phyloP scores from a whole-genome alignment of 164 flowering plant species.

The Berberis vulgaris region DNA sequence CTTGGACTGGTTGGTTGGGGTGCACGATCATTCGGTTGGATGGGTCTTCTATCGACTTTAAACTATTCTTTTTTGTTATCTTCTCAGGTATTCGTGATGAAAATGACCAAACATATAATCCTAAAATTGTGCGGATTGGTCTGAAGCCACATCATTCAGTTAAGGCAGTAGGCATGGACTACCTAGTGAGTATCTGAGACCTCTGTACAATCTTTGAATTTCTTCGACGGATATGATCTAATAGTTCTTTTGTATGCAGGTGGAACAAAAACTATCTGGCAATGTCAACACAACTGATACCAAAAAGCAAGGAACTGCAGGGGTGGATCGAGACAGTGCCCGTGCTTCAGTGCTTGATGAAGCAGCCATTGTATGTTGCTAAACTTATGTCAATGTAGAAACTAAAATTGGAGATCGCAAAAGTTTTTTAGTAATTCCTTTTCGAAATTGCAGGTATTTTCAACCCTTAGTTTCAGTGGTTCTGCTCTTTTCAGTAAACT shows the following conservation, averaged over 20 bases:
- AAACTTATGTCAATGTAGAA: conserved; percentile 3
- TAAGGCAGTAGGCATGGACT: conserved; percentile 82
- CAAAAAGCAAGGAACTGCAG: conserved; percentile 46
- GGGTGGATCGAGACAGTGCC: conserved; percentile 56
- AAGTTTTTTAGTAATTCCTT: neutral
- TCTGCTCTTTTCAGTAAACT: conserved; percentile 60
- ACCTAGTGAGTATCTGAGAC: conserved; percentile 51
- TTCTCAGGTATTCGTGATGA: conserved; percentile 86
- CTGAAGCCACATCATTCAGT: conserved; percentile 92
- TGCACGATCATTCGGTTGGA: too few relatives aligned
- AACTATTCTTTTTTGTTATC: neutral
- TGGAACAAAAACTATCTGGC: conserved; percentile 60
- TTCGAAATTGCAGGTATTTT: conserved; percentile 59
- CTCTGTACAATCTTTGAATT: neutral
- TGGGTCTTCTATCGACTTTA: too few relatives aligned
- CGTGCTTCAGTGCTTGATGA: conserved; percentile 82
- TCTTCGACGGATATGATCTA: conserved; percentile 1
- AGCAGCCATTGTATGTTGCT: conserved; percentile 74
- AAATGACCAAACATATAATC: conserved; percentile 62
- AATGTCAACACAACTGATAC: conserved; percentile 37
- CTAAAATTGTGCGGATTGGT: conserved; percentile 99
- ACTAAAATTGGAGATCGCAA: neutral
- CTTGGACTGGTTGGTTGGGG: neutral
- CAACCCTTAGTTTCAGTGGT: conserved; percentile 96
- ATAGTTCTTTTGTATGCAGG: conserved; percentile 35